Base-by-base conservation (phyloP, 371 early-diverging fungal species). In the Lichtheimia corymbifera region DNA sequence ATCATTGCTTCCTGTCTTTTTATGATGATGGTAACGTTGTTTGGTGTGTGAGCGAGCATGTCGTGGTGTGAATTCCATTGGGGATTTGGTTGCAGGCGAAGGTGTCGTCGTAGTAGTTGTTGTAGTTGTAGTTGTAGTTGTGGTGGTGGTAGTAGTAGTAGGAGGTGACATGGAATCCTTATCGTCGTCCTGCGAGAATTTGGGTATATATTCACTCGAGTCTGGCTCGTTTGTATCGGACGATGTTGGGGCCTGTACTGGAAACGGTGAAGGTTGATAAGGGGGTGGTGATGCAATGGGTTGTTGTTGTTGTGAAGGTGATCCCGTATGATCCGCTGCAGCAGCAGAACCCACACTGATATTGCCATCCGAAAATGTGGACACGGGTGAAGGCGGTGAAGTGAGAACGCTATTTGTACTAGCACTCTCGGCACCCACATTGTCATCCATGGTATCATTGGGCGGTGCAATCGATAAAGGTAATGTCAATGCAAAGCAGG, bases 401-500 rank as follows among this genome's bases (percentile, higher is more conserved):
- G 68, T 64, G 15, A 67, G 42, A 40, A 65, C 50, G 14, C 63
- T 68, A 49, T 64, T 57, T 5, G 61, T 22, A 7, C 64, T 60
- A 0, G 72, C 62, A 14, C 57, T 60, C 35, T 62, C 63, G 18
- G 61, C 59, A 20, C 65, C 70, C 9, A 53, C 54, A 1, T 28
- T 43, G 28, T 43, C 58, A 52, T 58, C 35, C 42, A 24, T 12
- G 20, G 14, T 27, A 12, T 53, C 28, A 27, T 53, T 50, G 18
- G 65, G 59, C 9, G 65, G 59, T 12, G 79, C 74, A 14, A 79
- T 61, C 5, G 80, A 70, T 62, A 85, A 70, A 11, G 85, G 85
- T 27, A 85, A 61, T 3, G 85, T 83, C 35, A 83, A 70, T 5
- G 85, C 82, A 52, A 85, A 85, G 5, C 83, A 59, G 0, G 83